A percentile compares a stretch with the other conserved stretches of the same genome.
Evolutionary conservation across 1,139 yeast genomes (phyloP).

Genomic region (Saccharomycopsis crataegensis): DNA sequence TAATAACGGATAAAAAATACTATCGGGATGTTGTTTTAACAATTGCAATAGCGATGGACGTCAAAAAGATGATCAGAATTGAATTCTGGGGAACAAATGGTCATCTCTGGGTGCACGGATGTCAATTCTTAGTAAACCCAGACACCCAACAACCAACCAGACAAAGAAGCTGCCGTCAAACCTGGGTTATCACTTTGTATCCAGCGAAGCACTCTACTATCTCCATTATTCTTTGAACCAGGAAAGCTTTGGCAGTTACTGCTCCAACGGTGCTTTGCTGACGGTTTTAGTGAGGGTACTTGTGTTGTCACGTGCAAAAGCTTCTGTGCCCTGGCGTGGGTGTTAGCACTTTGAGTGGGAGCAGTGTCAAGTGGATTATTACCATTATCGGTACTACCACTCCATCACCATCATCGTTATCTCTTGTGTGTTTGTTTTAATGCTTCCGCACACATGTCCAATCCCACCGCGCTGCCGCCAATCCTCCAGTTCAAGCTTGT

Average conservation of each 20-base stretch:
- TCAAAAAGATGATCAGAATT: not conserved
- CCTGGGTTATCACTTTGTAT: too few species aligned
- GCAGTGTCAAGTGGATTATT: not conserved
- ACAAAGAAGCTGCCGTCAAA: too few species aligned
- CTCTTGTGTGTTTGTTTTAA: not conserved
- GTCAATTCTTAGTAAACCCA: too few species aligned
- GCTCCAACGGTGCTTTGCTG: too few species aligned
- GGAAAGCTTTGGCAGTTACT: too few species aligned
- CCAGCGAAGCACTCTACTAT: too few species aligned
- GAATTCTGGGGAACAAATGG: not conserved
- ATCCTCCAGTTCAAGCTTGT: constrained; percentile 29
- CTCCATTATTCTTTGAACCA: too few species aligned
- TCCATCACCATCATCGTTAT: not conserved
- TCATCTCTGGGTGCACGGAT: too few species aligned
- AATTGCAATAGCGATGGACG: not conserved
- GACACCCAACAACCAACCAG: too few species aligned
- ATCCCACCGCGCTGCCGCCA: not conserved
- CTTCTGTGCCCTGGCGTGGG: not conserved
- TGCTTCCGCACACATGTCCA: not conserved
- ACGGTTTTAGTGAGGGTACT: too few species aligned
- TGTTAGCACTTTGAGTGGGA: not conserved
- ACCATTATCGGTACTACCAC: too few species aligned
- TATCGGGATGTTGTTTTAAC: not conserved
- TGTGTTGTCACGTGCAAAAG: too few species aligned
- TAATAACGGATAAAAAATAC: not conserved